phyloP scores from a whole-genome alignment of 768 basidiomycete species.

The Amanita inopinata region DNA sequence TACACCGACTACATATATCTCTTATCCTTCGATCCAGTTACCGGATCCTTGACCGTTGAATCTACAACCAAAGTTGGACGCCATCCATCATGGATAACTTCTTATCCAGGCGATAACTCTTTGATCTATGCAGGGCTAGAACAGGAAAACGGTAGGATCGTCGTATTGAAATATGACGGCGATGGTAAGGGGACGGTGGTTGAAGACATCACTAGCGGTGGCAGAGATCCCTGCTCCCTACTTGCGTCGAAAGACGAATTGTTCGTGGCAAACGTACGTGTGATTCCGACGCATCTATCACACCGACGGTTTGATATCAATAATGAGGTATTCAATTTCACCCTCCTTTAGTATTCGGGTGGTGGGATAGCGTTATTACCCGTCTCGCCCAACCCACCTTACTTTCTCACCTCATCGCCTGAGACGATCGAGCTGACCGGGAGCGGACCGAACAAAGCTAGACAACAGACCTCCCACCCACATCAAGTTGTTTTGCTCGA shows the following conservation, averaged over 20 bases:
- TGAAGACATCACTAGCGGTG: slow-evolving; percentile 41
- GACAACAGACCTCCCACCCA: slow-evolving; percentile 69
- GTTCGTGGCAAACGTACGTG: slow-evolving; percentile 64
- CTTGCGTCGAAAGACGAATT: slow-evolving; percentile 47
- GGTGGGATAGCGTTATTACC: slow-evolving; percentile 52
- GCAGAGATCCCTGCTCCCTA: slow-evolving; percentile 56
- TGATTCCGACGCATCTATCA: background rate
- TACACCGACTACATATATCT: slow-evolving; percentile 56
- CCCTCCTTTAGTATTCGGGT: slow-evolving; percentile 55
- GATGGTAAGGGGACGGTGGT: slow-evolving; percentile 44
- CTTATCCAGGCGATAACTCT: slow-evolving; percentile 43
- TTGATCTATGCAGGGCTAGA: slow-evolving; percentile 62
- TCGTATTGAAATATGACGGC: slow-evolving; percentile 49
- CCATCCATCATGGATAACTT: slow-evolving; percentile 72
- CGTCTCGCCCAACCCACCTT: slow-evolving; percentile 37
- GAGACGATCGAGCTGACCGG: slow-evolving; percentile 36
- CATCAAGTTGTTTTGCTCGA: slow-evolving; percentile 57
- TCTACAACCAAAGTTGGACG: slow-evolving; percentile 42
- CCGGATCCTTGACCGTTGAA: slow-evolving; percentile 32
- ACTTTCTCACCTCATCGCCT: slow-evolving; percentile 26
- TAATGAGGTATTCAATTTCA: no score
- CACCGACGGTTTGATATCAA: background rate
- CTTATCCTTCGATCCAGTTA: slow-evolving; percentile 48
- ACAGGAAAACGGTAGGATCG: slow-evolving; percentile 52
- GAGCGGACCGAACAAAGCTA: slow-evolving; percentile 50